A percentile compares a stretch with the other conserved stretches of the same genome.
Conservation (phyloP, 2,329 filamentous ascomycete genomes). For the Scytalidium lignicola region DNA sequence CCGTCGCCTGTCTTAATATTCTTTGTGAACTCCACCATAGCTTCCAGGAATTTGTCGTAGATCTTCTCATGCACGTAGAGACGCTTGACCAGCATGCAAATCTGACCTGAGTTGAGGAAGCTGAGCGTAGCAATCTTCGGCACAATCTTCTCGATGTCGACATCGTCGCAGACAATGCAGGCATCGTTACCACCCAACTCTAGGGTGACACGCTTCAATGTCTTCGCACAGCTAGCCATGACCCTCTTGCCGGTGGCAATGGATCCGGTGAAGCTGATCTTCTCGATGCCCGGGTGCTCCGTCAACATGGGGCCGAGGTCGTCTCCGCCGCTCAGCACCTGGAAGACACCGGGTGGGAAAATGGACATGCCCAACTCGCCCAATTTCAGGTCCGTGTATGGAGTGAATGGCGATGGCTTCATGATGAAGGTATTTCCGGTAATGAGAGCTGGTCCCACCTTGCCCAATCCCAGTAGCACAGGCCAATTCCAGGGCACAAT, state of each 20-base stretch:
- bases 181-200: constrained; percentile 51
- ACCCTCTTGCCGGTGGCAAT: constrained; percentile 41
- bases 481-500: constrained; percentile 59
- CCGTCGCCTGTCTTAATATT: constrained; percentile 34
- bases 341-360: constrained; percentile 49
- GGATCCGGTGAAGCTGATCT: constrained; percentile 53
- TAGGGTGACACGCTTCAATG: constrained; percentile 47
- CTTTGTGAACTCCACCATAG: constrained; percentile 40
- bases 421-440: constrained; percentile 50
- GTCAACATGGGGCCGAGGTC: constrained; percentile 46
- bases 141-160: constrained; percentile 40
- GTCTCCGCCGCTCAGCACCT: constrained; percentile 30
- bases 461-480: constrained; percentile 40
- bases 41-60: constrained; percentile 41
- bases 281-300: constrained; percentile 43
- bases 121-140: constrained; percentile 38
- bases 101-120: constrained; percentile 48
- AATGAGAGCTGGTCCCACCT: constrained; percentile 42
- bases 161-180: constrained; percentile 45
- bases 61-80: constrained; percentile 55
- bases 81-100: constrained; percentile 52
- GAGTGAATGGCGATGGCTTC: constrained; percentile 53
- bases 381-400: constrained; percentile 45
- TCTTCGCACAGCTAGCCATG: constrained; percentile 41
- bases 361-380: constrained; percentile 42